phyloP scores from a whole-genome alignment of 306 rosid genomes.

The Gastrolobium villosum region DNA sequence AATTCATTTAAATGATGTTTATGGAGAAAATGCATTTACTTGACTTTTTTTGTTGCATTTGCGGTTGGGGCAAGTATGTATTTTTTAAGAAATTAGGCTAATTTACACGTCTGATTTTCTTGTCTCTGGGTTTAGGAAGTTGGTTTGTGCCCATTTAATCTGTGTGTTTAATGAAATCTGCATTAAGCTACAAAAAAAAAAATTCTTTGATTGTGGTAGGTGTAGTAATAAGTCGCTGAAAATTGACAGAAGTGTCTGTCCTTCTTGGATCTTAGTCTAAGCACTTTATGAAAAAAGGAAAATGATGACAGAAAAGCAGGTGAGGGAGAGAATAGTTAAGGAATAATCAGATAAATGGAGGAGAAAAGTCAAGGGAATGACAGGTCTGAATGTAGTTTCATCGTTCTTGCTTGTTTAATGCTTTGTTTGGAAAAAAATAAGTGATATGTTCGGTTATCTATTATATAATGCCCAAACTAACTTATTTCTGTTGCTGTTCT shows the following conservation, averaged over 20 bases:
- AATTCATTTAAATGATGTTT: slow-evolving; percentile 20
- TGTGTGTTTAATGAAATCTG: slow-evolving; percentile 26
- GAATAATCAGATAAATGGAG: slow-evolving; percentile 24
- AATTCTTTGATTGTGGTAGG: background rate
- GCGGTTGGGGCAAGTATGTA: background rate
- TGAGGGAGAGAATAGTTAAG: slow-evolving; percentile 15
- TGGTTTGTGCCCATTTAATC: background rate
- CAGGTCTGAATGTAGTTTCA: slow-evolving; percentile 28
- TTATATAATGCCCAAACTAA: slow-evolving; percentile 41
- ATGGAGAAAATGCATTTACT: slow-evolving; percentile 22
- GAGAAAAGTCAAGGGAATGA: background rate
- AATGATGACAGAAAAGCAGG: background rate
- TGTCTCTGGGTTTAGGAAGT: slow-evolving; percentile 1
- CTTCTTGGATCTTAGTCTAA: slow-evolving; percentile 12
- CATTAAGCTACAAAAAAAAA: slow-evolving; percentile 8
- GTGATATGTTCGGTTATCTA: slow-evolving; percentile 20
- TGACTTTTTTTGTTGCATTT: slow-evolving; percentile 16
- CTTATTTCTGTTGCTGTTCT: slow-evolving; percentile 44
- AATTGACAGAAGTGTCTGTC: slow-evolving; percentile 2
- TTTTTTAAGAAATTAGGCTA: slow-evolving; percentile 38
- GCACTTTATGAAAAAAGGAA: slow-evolving; percentile 11
- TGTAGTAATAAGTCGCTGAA: background rate
- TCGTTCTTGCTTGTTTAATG: slow-evolving; percentile 8
- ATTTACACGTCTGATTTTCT: slow-evolving; percentile 25
- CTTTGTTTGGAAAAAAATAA: slow-evolving; percentile 13